phyloP scores from a whole-genome alignment of 179 eudicot genomes.

The Drosera spatulata region DNA sequence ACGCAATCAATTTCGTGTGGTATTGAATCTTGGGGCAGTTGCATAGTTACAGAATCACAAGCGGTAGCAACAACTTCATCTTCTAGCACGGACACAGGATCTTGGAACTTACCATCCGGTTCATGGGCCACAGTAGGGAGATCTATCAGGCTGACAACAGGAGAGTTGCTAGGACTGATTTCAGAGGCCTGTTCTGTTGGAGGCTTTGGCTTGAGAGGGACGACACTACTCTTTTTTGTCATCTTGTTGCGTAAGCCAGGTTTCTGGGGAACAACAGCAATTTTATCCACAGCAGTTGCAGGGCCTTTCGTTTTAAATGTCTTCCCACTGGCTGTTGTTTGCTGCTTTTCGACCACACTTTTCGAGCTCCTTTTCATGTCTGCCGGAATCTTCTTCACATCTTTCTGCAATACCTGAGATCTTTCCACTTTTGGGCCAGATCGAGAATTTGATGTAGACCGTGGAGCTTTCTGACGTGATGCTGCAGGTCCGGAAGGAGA shows the following conservation, averaged over 20 bases:
- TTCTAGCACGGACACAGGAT: slow-evolving; percentile 21
- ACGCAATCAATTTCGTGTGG: slow-evolving; percentile 12
- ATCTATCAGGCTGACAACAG: slow-evolving; percentile 29
- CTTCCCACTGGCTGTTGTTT: slow-evolving; percentile 27
- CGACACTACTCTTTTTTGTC: slow-evolving; percentile 85
- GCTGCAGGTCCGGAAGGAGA: slow-evolving; percentile 36
- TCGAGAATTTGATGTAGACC: slow-evolving; percentile 31
- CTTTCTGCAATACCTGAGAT: slow-evolving; percentile 28
- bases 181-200: slow-evolving; percentile 57
- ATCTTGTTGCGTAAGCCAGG: slow-evolving; percentile 56
- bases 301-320: slow-evolving; percentile 31
- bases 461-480: slow-evolving; percentile 44
- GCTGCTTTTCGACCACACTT: slow-evolving; percentile 30
- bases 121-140: slow-evolving; percentile 27
- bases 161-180: slow-evolving; percentile 25
- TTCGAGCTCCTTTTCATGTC: slow-evolving; percentile 32
- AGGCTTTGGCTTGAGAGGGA: slow-evolving; percentile 84
- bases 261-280: slow-evolving; percentile 35
- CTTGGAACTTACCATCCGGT: slow-evolving; percentile 20
- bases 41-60: slow-evolving; percentile 20
- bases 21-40: slow-evolving; percentile 18
- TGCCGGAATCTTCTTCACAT: slow-evolving; percentile 31
- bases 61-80: slow-evolving; percentile 16
- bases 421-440: slow-evolving; percentile 56
- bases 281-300: slow-evolving; percentile 28